Base-by-base conservation (phyloP, 352 stramenopile genomes). In the Blastocystis sp. region DNA sequence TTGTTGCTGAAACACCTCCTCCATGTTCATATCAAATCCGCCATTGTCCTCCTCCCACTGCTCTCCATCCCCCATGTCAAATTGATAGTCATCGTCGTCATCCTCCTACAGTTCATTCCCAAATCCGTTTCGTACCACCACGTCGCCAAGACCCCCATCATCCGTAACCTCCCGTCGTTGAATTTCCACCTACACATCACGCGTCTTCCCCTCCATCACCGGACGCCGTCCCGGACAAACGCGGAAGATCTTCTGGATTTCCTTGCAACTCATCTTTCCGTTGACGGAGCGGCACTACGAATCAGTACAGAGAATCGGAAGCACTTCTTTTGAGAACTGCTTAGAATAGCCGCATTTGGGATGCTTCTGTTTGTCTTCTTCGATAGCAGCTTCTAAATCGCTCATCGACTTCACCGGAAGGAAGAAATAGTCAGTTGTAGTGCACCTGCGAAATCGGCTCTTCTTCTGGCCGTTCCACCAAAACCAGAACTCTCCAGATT, bases 191-290 rank as follows among this genome's bases (percentile, higher is more conserved):
- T 76, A 76, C 14, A 19, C 28, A 38, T 54, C 11, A 42, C 7
- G 43, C 42, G 17, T 43, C 14, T 43, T 54, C 17, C 4, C 10
- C 7, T 54, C 9, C 11, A 24, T 9, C 52, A 76, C 65, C 42
- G 65, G 65, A 28, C 65, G 10, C n/a, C 52, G 42, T 52, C 65
- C 38, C 65, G 65, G 65, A n/a, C 65, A 76, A 19, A 57, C 19
- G 43, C 65, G 65, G 38, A 43, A 76, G 24, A 76, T 57, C n/a
- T 6, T 11, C 34, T 76, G 11, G 4, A 76, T 19, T n/a, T 43
- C 24, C 4, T 76, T 38, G n/a, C 65, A 76, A 19, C 21, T 76
- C 65, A 76, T 76, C 24, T 76, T 76, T 76, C 65, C 65, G 52
- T 76, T 76, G 14, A 76, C 65, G 34, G 21, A 38, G 7, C 34